Evolutionary conservation across 257 asterid genomes (phyloP).

Genomic region (Osmanthus fragrans): DNA sequence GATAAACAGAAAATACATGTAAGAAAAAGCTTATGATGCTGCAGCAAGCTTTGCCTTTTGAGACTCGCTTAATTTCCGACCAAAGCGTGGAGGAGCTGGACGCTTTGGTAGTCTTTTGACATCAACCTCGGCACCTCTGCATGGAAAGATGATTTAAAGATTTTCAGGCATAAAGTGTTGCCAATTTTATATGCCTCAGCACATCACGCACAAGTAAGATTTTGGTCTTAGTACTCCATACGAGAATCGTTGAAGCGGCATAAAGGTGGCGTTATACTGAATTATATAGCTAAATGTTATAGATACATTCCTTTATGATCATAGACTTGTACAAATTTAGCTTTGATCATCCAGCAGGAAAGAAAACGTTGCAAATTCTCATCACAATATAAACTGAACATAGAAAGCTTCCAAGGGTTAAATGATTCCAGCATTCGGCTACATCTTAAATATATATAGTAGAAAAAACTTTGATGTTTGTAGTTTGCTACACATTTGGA

Average conservation of each 20-base stretch:
- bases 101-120: conserved; percentile 86
- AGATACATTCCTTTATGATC: neutral
- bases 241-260: neutral
- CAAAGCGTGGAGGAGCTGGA: conserved; percentile 95
- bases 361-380: neutral
- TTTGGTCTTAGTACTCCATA: neutral
- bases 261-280: neutral
- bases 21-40: neutral
- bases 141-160: neutral
- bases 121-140: conserved; percentile 85
- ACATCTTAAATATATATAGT: no score
- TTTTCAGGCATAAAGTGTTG: conserved; percentile 4
- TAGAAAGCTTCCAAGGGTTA: neutral
- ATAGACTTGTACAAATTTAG: neutral
- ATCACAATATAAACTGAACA: neutral
- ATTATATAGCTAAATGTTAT: neutral
- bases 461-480: neutral
- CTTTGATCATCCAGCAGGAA: neutral
- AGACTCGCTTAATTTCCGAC: conserved; percentile 77
- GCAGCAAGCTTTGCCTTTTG: conserved; percentile 66
- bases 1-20: neutral
- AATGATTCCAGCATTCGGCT: neutral
- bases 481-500: neutral
- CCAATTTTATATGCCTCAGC: neutral
- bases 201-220: neutral